Conservation (phyloP, 441 rosid genomes). For the Iberis amara region DNA sequence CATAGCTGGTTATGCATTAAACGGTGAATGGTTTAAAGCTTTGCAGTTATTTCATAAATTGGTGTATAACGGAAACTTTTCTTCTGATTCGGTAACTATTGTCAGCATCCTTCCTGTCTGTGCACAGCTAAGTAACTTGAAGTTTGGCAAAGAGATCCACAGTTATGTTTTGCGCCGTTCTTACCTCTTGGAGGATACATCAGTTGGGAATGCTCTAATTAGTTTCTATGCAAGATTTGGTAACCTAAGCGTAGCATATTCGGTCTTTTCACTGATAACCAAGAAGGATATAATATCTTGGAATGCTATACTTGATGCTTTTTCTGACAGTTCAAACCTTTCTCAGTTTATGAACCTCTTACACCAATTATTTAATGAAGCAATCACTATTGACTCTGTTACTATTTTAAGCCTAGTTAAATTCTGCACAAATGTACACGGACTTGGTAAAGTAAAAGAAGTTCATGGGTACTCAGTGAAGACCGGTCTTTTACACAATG, state of each 20-base stretch:
- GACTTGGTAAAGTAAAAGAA: slow-evolving; percentile 50
- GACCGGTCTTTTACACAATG: slow-evolving; percentile 37
- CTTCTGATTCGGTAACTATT: slow-evolving; percentile 56
- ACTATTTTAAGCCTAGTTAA: slow-evolving; percentile 56
- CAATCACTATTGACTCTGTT: slow-evolving; percentile 49
- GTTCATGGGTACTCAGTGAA: slow-evolving; percentile 60
- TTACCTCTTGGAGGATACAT: slow-evolving; percentile 42
- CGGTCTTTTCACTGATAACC: slow-evolving; percentile 46
- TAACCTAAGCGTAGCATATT: slow-evolving; percentile 44
- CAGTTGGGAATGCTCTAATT: slow-evolving; percentile 61
- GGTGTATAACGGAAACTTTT: slow-evolving; percentile 32
- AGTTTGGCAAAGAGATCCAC: slow-evolving; percentile 59
- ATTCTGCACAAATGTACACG: slow-evolving; percentile 38
- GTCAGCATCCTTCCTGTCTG: slow-evolving; percentile 65
- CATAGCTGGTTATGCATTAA: slow-evolving; percentile 64
- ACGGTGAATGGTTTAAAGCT: slow-evolving; percentile 52
- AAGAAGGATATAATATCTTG: slow-evolving; percentile 72
- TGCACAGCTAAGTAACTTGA: slow-evolving; percentile 40
- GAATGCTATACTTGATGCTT: slow-evolving; percentile 73
- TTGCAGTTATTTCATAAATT: slow-evolving; percentile 50
- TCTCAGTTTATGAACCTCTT: slow-evolving; percentile 42
- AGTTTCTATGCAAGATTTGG: slow-evolving; percentile 61
- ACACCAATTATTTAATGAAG: slow-evolving; percentile 43
- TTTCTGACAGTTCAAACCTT: slow-evolving; percentile 33
- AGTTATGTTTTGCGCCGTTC: slow-evolving; percentile 48